phyloP scores from a whole-genome alignment of 208 protist species.

The Crithidia fasciculata region DNA sequence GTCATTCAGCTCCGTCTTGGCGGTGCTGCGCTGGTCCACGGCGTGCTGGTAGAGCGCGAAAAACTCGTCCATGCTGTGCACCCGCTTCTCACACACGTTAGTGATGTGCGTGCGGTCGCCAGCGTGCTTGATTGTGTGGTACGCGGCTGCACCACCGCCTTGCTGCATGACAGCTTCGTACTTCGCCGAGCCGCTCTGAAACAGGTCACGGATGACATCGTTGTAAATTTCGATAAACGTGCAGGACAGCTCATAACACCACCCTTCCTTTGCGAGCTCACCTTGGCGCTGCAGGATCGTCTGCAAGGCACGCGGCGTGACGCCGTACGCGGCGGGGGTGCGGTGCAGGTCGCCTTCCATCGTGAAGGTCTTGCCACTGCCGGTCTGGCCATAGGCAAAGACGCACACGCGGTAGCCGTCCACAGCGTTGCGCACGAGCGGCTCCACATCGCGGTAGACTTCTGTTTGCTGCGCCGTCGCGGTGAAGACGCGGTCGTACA shows the following conservation, averaged over 20 bases:
- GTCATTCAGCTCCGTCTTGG: conserved; percentile 88
- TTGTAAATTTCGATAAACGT: conserved; percentile 94
- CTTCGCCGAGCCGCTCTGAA: conserved; percentile 55
- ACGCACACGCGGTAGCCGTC: conserved; percentile 93
- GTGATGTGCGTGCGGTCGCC: conserved; percentile 69
- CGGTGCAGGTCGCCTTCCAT: conserved; percentile 78
- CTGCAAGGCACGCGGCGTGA: conserved; percentile 84
- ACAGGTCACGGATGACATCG: conserved; percentile 88
- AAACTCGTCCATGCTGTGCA: conserved; percentile 70
- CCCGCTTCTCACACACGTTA: conserved; percentile 52
- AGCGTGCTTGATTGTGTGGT: conserved; percentile 77
- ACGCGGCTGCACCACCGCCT: conserved; percentile 35
- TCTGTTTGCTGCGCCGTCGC: conserved; percentile 47
- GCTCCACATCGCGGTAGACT: conserved; percentile 90
- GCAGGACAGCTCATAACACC: conserved; percentile 76
- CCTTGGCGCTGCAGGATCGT: conserved; percentile 75
- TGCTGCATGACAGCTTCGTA: conserved; percentile 52
- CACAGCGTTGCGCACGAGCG: conserved; percentile 89
- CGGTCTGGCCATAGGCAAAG: conserved; percentile 94
- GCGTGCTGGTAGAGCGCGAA: conserved; percentile 63
- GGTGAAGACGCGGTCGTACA: conserved; percentile 59
- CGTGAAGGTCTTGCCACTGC: conserved; percentile 91
- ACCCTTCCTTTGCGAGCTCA: conserved; percentile 73
- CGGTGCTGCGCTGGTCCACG: conserved; percentile 73
- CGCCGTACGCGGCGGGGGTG: conserved; percentile 46